Conservation (phyloP, 1,284 basidiomycete genomes). For the Moesziomyces sp. region DNA sequence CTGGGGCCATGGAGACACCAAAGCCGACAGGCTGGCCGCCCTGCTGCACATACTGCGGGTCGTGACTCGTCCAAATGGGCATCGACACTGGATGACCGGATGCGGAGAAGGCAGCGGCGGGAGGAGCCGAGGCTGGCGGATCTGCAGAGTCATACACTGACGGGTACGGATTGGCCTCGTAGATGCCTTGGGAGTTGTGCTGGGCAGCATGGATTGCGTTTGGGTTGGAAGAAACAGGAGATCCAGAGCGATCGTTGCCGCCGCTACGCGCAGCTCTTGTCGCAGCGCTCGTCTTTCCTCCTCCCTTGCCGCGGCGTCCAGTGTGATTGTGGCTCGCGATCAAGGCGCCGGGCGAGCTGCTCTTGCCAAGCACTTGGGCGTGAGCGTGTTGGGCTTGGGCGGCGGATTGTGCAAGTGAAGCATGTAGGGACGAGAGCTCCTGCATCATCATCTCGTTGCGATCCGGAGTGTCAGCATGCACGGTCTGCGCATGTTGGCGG, state of each 20-base stretch:
- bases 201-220: neutral
- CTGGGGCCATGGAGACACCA: neutral
- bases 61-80: slow-evolving; percentile 17
- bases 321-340: slow-evolving; percentile 48
- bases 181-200: slow-evolving; percentile 7
- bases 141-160: slow-evolving; percentile 5
- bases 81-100: slow-evolving; percentile 7
- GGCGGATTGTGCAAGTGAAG: slow-evolving; percentile 74
- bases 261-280: slow-evolving; percentile 21
- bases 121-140: slow-evolving; percentile 6
- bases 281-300: slow-evolving; percentile 31
- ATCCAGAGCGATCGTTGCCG: slow-evolving; percentile 17
- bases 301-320: slow-evolving; percentile 33
- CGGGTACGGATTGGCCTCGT: slow-evolving; percentile 10
- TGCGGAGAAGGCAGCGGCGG: slow-evolving; percentile 4
- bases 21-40: slow-evolving; percentile 6
- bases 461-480: slow-evolving; percentile 85
- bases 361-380: slow-evolving; percentile 56
- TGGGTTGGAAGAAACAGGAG: slow-evolving; percentile 8
- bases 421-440: slow-evolving; percentile 85
- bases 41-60: slow-evolving; percentile 16
- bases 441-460: slow-evolving; percentile 92
- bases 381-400: slow-evolving; percentile 59
- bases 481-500: slow-evolving; percentile 93
- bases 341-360: slow-evolving; percentile 40